Evolutionary conservation across 805 yeast species (phyloP), one percentile per base, ranked within the genome.

Genomic region (Metahyphopichia silvanorum): DNA sequence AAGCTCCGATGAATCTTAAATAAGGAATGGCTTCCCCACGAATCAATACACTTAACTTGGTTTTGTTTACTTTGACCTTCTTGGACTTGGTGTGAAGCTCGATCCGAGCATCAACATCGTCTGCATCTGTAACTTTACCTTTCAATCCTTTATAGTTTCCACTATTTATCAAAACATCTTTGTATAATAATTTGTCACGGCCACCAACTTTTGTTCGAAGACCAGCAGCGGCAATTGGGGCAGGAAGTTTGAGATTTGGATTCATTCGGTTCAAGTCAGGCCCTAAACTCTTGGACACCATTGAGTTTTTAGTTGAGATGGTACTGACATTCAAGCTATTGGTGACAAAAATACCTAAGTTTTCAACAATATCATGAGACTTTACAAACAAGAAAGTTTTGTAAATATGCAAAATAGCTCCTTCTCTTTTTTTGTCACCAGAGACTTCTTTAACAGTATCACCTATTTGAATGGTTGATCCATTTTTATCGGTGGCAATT

Each of bases 81-180:
- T 91, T 93, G 53, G 82, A 81, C 45, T 89, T 89, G 17, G 96
- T 86, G 58, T 93, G 98, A 43, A 93, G 72, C 63, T 93, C 98
- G 27, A 93, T 86, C 39, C 97, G 76, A 1, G 97, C 98, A 45
- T 74, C 76, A 10, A 83, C 83, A 41, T 94, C 98, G 48, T 87
- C 93, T 7, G 96, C 87, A 54, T 93, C 98, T 45, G 85, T 83
- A 26, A 93, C 86, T 43, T 86, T 84, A 55, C 98, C 98, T 65
- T 82, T 80, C 46, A 87, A 78, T 28, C 98, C 98, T 63, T 93
- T 93, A 58, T 91, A 87, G 19, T 95, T 93, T n/a, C 96, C 87
- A 51, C 84, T 80, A 23, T 86, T 77, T 30, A 93, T 84, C 43
- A 87, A 77, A 15, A 93, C 96, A 37, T 83, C 82, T 52, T 86